Evolutionary conservation across 441 rosid genomes (phyloP).

Genomic region (Cnidoscolus chayamansa): DNA sequence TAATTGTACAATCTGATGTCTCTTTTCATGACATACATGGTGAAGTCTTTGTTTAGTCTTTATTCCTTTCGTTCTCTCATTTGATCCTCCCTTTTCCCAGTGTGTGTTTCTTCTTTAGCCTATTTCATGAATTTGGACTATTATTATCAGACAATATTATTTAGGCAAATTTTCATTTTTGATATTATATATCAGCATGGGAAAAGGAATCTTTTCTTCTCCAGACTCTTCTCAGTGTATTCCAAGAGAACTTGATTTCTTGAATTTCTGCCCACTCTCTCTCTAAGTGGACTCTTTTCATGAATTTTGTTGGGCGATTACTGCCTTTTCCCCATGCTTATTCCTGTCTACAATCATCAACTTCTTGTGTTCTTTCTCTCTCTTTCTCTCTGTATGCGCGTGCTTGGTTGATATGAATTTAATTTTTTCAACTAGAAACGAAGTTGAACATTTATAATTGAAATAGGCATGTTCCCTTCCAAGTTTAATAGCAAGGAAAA

Average conservation of each 20-base stretch:
- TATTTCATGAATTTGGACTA: slow-evolving; percentile 8
- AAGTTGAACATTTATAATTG: background rate
- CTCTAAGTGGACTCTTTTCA: no score
- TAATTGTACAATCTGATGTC: slow-evolving; percentile 50
- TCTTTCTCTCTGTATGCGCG: background rate
- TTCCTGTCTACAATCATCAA: background rate
- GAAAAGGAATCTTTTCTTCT: background rate
- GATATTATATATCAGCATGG: background rate
- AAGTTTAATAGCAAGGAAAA: background rate
- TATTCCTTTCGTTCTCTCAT: background rate
- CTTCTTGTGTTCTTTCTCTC: background rate
- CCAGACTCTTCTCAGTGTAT: background rate
- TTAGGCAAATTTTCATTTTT: slow-evolving; percentile 6
- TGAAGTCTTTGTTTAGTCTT: slow-evolving; percentile 24
- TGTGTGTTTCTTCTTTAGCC: background rate
- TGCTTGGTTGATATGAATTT: background rate
- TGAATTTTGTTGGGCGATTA: no score
- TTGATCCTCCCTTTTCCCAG: slow-evolving; percentile 1
- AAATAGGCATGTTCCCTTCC: background rate
- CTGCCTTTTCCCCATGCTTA: background rate
- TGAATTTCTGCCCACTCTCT: background rate
- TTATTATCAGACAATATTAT: background rate
- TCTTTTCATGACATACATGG: slow-evolving; percentile 30
- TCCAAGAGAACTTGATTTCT: background rate
- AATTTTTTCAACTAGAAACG: background rate